Base-by-base conservation (phyloP, 495 filamentous ascomycete genomes). In the Trichoderma reesei region DNA sequence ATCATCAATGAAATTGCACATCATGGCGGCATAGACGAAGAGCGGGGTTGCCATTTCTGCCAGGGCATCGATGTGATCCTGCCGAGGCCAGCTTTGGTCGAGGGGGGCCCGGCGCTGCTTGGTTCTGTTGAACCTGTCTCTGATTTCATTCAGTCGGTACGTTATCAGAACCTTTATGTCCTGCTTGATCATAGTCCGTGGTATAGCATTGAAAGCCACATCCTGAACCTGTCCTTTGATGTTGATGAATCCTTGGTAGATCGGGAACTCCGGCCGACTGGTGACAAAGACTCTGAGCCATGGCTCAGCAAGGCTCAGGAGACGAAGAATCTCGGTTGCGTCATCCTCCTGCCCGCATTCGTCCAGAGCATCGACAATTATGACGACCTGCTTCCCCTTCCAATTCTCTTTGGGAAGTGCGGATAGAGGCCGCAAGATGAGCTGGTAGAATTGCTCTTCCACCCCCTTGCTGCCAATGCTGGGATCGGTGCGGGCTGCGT, bases 291-390 rank as follows among this genome's bases (percentile, higher is more conserved):
- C 31, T 33, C 36, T 70, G 16, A 71, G 18, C 18, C 41, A 4
- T 42, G 65, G 0, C 13, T 70, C 65, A 51, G 68, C 63, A 20
- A 63, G 51, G 18, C 73, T 64, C 1, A 81, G 64, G 1, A 82
- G 63, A 4, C 56, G 63, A 38, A 85, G 70, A 38, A 84, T 71
- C 9, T 41, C 61, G 67, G 63, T 65, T 0, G 79, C 65, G 63
- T 81, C 74, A 18, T 74, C 42, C 14, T 81, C 74, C 7, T 66
- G 31, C 1, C 78, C 77, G 65, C 79, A 84, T 65, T 84, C 79
- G 61, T 83, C 82, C 18, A 85, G 72, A 62, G 82, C 82, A 65
- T 85, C 81, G 37, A 85, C 70, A 16, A 83, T 73, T 14, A 83
- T 70, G 16, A 78, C 63, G 11, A 73, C 18, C 13, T 60, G 36